These are phyloP conservation scores for Lactarius psammicola DNA, from an alignment of 768 basidiomycete genomes.

Conservation along the genomic window DNA sequence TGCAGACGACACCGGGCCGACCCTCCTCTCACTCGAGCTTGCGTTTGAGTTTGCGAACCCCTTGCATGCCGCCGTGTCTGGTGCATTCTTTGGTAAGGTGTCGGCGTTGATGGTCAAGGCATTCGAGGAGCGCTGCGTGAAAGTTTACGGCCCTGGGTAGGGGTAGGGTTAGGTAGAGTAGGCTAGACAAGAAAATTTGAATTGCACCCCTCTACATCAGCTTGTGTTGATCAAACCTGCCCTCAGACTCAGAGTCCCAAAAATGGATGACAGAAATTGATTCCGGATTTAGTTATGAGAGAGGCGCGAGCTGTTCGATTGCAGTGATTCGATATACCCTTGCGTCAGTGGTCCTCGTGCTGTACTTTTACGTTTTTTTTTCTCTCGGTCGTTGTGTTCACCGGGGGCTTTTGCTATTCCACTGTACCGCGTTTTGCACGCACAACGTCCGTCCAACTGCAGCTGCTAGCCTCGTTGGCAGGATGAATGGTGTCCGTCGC, in stretches of 20 bases:
- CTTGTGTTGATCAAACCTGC: no score
- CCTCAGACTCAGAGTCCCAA: not conserved
- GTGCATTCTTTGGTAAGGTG: constrained; percentile 82
- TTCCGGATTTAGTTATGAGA: not conserved
- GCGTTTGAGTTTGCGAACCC: constrained; percentile 87
- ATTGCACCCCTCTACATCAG: no score
- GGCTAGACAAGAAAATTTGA: not conserved
- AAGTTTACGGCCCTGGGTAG: constrained; percentile 59
- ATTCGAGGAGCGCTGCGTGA: constrained; percentile 81
- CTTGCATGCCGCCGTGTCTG: constrained; percentile 77
- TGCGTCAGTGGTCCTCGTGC: not conserved
- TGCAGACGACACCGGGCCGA: constrained; percentile 46
- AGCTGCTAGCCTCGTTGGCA: not conserved
- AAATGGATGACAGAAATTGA: not conserved
- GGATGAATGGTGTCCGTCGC: constrained; percentile 38
- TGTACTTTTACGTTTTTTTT: constrained; percentile 1
- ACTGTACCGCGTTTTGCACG: not conserved
- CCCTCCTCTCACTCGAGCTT: constrained; percentile 81
- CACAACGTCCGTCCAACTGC: not conserved
- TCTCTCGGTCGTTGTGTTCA: not conserved
- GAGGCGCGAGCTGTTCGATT: not conserved
- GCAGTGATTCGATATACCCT: not conserved
- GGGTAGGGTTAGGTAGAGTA: not conserved
- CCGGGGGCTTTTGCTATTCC: not conserved
- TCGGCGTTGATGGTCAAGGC: constrained; percentile 88